Percentiles rank a stretch among this genome's conserved stretches.
Conservation (phyloP, 768 basidiomycete genomes). For the Tulasnella calospora region DNA sequence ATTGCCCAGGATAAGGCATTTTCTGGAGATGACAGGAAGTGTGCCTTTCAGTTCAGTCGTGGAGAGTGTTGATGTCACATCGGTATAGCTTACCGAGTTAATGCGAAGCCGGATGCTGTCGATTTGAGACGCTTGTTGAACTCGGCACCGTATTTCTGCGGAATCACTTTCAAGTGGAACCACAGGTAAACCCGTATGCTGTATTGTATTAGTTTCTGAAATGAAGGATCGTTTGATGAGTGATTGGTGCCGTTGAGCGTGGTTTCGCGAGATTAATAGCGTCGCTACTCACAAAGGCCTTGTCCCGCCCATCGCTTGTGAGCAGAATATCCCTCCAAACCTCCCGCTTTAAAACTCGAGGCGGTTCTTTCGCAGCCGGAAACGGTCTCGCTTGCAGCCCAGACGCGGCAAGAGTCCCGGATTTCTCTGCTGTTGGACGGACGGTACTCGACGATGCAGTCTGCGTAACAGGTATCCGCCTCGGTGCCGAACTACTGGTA, state of each 20-base stretch:
- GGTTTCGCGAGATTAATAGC: neutral
- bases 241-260: neutral
- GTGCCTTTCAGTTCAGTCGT: neutral
- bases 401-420: neutral
- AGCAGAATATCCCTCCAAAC: conserved; percentile 76
- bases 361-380: neutral
- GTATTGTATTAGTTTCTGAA: conserved; percentile 83
- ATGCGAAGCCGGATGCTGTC: conserved; percentile 63
- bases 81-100: conserved; percentile 52
- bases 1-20: conserved; percentile 75
- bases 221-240: neutral
- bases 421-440: neutral
- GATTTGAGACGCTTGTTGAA: conserved; percentile 57
- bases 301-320: conserved; percentile 76
- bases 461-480: neutral
- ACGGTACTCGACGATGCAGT: conserved; percentile 14
- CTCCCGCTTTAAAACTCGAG: conserved; percentile 51
- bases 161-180: conserved; percentile 45
- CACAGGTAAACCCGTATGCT: conserved; percentile 67
- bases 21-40: conserved; percentile 43
- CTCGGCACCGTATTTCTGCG: conserved; percentile 38
- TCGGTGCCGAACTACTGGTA: neutral
- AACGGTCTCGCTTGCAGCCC: neutral
- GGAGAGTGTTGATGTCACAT: conserved; percentile 12
- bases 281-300: conserved; percentile 62